Conservation (phyloP, 1,139 yeast species). For the Yamadazyma taylorii region DNA sequence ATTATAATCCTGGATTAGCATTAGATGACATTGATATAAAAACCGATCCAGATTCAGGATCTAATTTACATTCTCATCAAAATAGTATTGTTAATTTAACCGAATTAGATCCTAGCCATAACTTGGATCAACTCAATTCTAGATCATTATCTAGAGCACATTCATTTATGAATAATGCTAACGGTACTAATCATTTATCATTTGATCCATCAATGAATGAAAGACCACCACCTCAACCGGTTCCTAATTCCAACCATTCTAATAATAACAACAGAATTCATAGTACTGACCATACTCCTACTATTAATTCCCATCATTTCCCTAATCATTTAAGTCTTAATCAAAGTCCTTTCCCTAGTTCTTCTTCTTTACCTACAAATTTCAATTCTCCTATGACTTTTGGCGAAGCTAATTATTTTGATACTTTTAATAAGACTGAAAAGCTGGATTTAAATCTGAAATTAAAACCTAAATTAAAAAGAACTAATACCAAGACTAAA, state of each 20-base stretch:
- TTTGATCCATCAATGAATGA: neutral
- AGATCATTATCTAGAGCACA: neutral
- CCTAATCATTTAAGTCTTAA: constrained; percentile 4
- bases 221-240: constrained; percentile 2
- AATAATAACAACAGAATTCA: too few species aligned
- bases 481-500: constrained; percentile 10
- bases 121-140: neutral
- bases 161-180: neutral
- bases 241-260: neutral
- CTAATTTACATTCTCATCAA: constrained; percentile 14
- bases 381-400: constrained; percentile 13
- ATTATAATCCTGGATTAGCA: constrained; percentile 3
- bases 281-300: neutral
- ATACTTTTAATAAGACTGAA: constrained; percentile 10
- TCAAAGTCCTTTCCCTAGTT: constrained; percentile 8
- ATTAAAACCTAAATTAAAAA: constrained; percentile 14
- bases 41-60: constrained; percentile 7
- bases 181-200: too few species aligned
- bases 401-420: constrained; percentile 15
- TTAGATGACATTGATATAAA: constrained; percentile 11
- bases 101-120: constrained; percentile 10
- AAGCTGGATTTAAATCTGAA: constrained; percentile 11
- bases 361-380: constrained; percentile 14
- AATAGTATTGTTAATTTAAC: constrained; percentile 14
- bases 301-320: constrained; percentile 1